Evolutionary conservation across 106 monocot species (phyloP), one percentile per base, ranked within the genome.

Genomic region (Phalaenopsis aphrodite): DNA sequence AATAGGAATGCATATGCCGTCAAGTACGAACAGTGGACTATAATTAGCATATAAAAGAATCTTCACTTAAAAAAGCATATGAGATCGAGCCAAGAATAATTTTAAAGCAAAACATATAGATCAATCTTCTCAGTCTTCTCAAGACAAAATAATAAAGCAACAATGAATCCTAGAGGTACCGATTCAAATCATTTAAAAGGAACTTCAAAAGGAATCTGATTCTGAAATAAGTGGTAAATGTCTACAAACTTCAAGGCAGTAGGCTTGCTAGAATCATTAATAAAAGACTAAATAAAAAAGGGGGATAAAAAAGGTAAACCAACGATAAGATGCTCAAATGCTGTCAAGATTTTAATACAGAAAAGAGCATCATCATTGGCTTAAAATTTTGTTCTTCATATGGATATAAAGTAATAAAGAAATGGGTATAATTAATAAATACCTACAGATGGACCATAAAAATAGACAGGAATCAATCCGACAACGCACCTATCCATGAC

Each of bases 121-220:
- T 42, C 42, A 42, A 18, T 42, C 41, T 19, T 18, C 73, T 73
- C 73, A 42, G 42, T 42, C 41, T 19, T 18, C 73, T 73, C 73
- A 73, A 73, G 42, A 73, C 12, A 73, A 73, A 42, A 73, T 12
- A 68, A 68, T 68, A 37, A 68, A 67, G 67, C 0, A 67, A 68
- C 37, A 68, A 68, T 3, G 68, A 68, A 68, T 68, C 68, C 37
- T 12, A 36, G 11, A 36, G 68, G 68, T 37, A 37, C 11, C n/a
- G 11, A 37, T 68, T 68, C 68, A 24, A 68, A 68, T 68, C 36
- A 7, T 5, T 37, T 42, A 73, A 73, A 18, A 73, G 73, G 3
- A 37, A 30, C 12, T 42, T 12, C 41, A 73, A 15, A 42, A 4
- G 41, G 42, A 41, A 73, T 42, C 73, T 69, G 16, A 73, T 73